Conservation (phyloP, 345 rosid genomes). For the Brassica juncea region DNA sequence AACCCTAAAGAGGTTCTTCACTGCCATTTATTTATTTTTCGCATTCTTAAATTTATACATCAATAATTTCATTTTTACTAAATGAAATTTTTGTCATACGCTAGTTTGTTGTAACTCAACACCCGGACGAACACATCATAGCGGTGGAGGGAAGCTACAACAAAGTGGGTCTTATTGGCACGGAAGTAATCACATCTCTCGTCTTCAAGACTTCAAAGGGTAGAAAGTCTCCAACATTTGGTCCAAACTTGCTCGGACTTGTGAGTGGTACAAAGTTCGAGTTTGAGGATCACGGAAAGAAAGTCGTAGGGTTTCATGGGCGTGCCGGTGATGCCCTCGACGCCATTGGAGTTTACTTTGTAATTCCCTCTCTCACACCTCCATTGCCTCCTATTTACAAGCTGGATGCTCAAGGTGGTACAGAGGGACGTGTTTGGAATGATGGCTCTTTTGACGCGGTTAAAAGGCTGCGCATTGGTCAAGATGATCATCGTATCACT, state of each 20-base stretch:
- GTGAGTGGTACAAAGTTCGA: constrained; percentile 17
- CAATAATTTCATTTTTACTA: background rate
- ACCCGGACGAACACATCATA: constrained; percentile 20
- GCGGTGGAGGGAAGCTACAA: constrained; percentile 29
- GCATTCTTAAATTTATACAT: background rate
- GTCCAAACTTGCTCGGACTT: constrained; percentile 24
- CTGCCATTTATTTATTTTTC: background rate
- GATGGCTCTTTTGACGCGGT: constrained; percentile 21
- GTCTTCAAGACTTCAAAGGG: constrained; percentile 34
- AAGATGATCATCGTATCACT: constrained; percentile 30
- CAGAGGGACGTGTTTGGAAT: constrained; percentile 27
- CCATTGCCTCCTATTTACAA: constrained; percentile 15
- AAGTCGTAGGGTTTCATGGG: constrained; percentile 33
- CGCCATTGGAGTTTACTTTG: constrained; percentile 31
- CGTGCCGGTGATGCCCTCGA: constrained; percentile 10
- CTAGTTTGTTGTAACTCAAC: constrained; percentile 15
- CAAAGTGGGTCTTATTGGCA: background rate
- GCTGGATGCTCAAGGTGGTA: constrained; percentile 33
- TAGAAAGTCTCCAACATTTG: constrained; percentile 22
- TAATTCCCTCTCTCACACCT: background rate
- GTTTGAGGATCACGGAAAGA: constrained; percentile 13
- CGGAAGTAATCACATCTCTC: constrained; percentile 22
- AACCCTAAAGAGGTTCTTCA: constrained; percentile 26
- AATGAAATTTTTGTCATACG: background rate
- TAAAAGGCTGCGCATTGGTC: constrained; percentile 18